Percentiles rank a stretch among this genome's conserved stretches.
Evolutionary conservation across 1,284 basidiomycete genomes (phyloP).

Genomic region (Microbotryum saponariae): DNA sequence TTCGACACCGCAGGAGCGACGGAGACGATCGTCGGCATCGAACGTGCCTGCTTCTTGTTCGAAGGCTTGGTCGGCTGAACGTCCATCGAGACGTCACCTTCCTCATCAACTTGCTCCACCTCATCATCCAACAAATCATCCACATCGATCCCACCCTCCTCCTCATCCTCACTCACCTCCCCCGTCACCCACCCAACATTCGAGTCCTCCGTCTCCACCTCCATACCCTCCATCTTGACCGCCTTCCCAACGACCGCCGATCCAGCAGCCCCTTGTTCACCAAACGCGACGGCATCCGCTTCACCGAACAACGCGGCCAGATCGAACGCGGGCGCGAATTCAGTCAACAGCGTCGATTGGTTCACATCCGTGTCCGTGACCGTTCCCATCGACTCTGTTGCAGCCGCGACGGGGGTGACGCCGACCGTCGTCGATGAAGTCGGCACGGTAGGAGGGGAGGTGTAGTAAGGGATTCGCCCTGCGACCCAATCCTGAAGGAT

Average conservation of each 20-base stretch:
- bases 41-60: constrained; percentile 17
- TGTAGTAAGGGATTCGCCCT: constrained; percentile 87
- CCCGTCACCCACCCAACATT: constrained; percentile 23
- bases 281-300: constrained; percentile 66
- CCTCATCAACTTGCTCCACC: constrained; percentile 5
- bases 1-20: constrained; percentile 30
- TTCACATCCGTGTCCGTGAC: constrained; percentile 65
- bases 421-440: constrained; percentile 52
- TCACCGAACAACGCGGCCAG: constrained; percentile 64
- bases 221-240: constrained; percentile 31
- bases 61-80: constrained; percentile 14
- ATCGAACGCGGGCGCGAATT: constrained; percentile 62
- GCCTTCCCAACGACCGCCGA: constrained; percentile 24
- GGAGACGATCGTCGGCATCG: constrained; percentile 31
- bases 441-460: constrained; percentile 66
- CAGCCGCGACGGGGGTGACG: constrained; percentile 27
- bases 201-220: constrained; percentile 31
- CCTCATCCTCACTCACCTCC: constrained; percentile 11
- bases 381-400: constrained; percentile 48
- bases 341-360: constrained; percentile 59
- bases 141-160: constrained; percentile 2
- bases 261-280: constrained; percentile 52
- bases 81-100: constrained; percentile 19
- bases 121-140: constrained; percentile 10
- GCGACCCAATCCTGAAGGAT: constrained; percentile 94